phyloP scores from a whole-genome alignment of 1,139 yeast genomes.

The Eremothecium coryli region DNA sequence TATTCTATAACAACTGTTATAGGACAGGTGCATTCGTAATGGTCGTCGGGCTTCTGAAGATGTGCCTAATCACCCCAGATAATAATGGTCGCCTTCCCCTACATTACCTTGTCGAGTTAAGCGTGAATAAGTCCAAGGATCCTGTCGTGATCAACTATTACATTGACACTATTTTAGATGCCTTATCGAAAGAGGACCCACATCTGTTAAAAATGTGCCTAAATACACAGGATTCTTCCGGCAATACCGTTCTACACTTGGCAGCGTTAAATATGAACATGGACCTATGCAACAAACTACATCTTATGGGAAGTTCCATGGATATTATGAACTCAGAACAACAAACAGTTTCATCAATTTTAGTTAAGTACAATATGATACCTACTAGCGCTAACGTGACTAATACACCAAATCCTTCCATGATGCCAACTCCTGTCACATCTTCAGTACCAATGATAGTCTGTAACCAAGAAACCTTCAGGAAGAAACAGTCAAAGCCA shows the following conservation, averaged over 20 bases:
- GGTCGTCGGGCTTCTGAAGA: slow-evolving; percentile 60
- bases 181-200: slow-evolving; percentile 31
- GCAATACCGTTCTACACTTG: slow-evolving; percentile 60
- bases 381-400: not conserved
- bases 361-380: slow-evolving; percentile 25
- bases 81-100: slow-evolving; percentile 62
- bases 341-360: slow-evolving; percentile 27
- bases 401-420: slow-evolving; percentile 2
- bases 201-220: slow-evolving; percentile 52
- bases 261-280: slow-evolving; percentile 36
- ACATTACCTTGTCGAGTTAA: slow-evolving; percentile 60
- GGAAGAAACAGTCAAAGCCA: slow-evolving; percentile 7
- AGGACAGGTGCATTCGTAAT: slow-evolving; percentile 68
- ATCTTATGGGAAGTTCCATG: slow-evolving; percentile 27
- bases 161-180: slow-evolving; percentile 32
- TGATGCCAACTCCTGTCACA: slow-evolving; percentile 7
- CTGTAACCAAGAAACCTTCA: slow-evolving; percentile 1
- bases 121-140: slow-evolving; percentile 43
- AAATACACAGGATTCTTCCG: slow-evolving; percentile 60
- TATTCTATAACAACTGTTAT: slow-evolving; percentile 79
- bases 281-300: slow-evolving; percentile 26
- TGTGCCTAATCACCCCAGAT: slow-evolving; percentile 65
- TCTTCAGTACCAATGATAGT: slow-evolving; percentile 7
- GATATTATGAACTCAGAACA: slow-evolving; percentile 23
- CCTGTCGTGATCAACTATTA: slow-evolving; percentile 34